Evolutionary conservation across 192 early-diverging fungal genomes (phyloP), one percentile per base, ranked within the genome.

Genomic region (Mortierella antarctica): DNA sequence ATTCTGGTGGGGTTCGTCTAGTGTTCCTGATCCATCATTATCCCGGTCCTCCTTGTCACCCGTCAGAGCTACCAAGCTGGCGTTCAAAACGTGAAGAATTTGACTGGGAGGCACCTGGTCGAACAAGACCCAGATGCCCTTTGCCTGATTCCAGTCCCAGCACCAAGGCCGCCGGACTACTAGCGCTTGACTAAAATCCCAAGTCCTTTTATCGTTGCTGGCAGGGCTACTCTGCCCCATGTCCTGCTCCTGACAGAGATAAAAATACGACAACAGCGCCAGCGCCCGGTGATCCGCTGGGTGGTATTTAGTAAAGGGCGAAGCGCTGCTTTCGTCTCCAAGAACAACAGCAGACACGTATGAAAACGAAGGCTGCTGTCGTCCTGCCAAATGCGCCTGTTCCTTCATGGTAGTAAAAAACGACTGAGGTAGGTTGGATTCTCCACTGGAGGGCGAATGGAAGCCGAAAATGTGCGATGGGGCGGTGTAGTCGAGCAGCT

Each of bases 71-170:
- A 98, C 95, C 6, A 98, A 48, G 40, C 86, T 87, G 3, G 94
- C 96, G 81, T 97, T 99, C 21, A 98, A 84, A 1, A 93, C 92
- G 67, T 92, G 88, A 39, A 96, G 80, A 4, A 93, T 65, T 76
- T 99, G 95, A 67, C 91, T 92, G 3, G 86, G 82, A 9, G 94
- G 91, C 5, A 99, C 86, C 31, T 96, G 92, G 60, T 90, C 91
- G 60, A 88, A 91, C 39, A 91, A 76, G 12, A 94, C 65, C 88
- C 92, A 92, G 13, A 95, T 44, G 0, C 88, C 85, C 49, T 93
- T 80, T 2, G 71, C 74, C 14, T 85, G 74, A 0, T 74, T 70
- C 92, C 92, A 93, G 47, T 91, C 87, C 52, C 93, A 85, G 9
- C 75, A 80, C 76, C 90, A 85, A 4, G 94, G 93, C 11, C 82